These are phyloP conservation scores for Spathaspora gorwiae DNA, from an alignment of 805 yeast species.

Conservation along the genomic window DNA sequence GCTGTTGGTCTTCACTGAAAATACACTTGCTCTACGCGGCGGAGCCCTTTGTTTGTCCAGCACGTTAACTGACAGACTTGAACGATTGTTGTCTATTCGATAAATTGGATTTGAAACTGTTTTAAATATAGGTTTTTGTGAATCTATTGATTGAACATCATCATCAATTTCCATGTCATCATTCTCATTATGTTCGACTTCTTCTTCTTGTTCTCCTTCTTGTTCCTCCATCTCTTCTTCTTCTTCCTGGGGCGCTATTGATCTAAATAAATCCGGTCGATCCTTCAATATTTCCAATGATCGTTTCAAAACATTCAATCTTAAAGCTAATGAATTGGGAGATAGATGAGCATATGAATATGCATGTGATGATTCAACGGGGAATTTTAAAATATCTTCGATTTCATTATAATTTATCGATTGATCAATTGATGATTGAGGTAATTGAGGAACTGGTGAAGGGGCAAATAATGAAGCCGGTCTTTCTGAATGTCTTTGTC, in stretches of 20 bases:
- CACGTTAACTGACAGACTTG: neutral
- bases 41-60: neutral
- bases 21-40: neutral
- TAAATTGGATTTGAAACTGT: conserved; percentile 2
- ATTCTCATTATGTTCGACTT: neutral
- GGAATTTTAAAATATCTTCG: conserved; percentile 53
- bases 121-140: conserved; percentile 2
- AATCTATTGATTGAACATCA: neutral
- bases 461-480: conserved; percentile 4
- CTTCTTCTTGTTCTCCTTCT: neutral
- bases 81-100: neutral
- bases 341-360: conserved; percentile 81
- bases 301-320: conserved; percentile 69
- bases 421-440: neutral
- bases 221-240: neutral
- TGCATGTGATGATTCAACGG: conserved; percentile 77
- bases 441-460: neutral
- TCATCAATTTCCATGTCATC: neutral
- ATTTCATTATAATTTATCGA: conserved; percentile 3
- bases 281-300: conserved; percentile 70
- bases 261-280: conserved; percentile 47
- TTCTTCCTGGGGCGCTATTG: conserved; percentile 1
- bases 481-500: neutral
- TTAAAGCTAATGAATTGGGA: conserved; percentile 72
- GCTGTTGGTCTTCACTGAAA: neutral